These are phyloP conservation scores for Entophlyctis luteolus DNA, from an alignment of 192 early-diverging fungal genomes.

Conservation along the genomic window DNA sequence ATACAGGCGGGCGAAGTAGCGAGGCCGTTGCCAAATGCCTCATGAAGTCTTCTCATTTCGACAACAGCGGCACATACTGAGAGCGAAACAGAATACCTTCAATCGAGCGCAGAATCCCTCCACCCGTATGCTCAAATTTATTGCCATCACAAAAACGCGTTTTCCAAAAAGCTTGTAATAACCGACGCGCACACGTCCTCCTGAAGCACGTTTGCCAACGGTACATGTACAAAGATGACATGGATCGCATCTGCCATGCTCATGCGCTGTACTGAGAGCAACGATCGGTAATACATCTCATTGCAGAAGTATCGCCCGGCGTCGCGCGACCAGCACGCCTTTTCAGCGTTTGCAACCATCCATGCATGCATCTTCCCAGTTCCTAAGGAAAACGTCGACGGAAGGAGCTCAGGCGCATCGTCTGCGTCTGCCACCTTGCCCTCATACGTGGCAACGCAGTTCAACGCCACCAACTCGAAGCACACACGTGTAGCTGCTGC, in stretches of 20 bases:
- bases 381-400: slow-evolving; percentile 1
- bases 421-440: neutral
- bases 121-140: too few relatives aligned
- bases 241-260: neutral
- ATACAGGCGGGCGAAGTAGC: too few relatives aligned
- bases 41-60: too few relatives aligned
- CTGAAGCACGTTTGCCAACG: neutral
- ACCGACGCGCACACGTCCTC: neutral
- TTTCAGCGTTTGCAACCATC: neutral
- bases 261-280: neutral
- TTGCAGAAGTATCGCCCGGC: slow-evolving; percentile 20
- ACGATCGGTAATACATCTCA: slow-evolving; percentile 11
- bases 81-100: too few relatives aligned
- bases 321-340: slow-evolving; percentile 14
- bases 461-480: slow-evolving; percentile 6
- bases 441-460: neutral
- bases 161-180: neutral
- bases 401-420: neutral
- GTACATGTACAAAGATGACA: slow-evolving; percentile 17
- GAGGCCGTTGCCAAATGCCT: too few relatives aligned
- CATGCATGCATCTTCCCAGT: neutral
- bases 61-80: too few relatives aligned
- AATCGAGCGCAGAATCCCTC: too few relatives aligned
- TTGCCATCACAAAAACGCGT: too few relatives aligned
- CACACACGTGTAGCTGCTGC: slow-evolving; percentile 2